Evolutionary conservation across 176 grass and related monocot species (phyloP), one percentile per base, ranked within the genome.

Genomic region (Eremochloa ophiuroides): DNA sequence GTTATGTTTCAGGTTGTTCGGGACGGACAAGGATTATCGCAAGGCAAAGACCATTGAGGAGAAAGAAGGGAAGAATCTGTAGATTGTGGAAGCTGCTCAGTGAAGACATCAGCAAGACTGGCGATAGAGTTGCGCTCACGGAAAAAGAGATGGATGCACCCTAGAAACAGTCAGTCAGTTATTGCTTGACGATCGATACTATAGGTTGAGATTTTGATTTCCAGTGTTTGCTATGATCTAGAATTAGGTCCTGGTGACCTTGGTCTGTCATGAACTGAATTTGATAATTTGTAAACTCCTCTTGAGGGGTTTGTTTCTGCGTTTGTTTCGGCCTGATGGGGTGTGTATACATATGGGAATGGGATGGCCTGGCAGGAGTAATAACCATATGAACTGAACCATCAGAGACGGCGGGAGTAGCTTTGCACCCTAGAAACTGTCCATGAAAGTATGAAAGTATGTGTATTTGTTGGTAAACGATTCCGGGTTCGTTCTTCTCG

Each of bases 21-120:
- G 94, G 14, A 97, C 94, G 0, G 94, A 97, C 63, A 97, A 87
- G 89, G 91, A 79, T 37, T 97, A 93, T 69, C 91, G 88, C 72
- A 89, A 85, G 73, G 76, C 78, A 50, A 97, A 93, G 70, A 84
- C 88, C 27, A 37, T 93, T 0, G 88, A 91, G 78, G 88, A 79
- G 72, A 76, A 89, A 46, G 87, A 85, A 40, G 58, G 66, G 73
- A 75, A 82, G 62, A 82, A 77, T 83, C 76, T 85, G 87, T 89
- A 82, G 77, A 82, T 72, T 46, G 63, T 46, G 34, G 73, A 67
- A 64, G 65, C 87, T 64, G 44, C 35, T 81, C 12, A 17, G 38
- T 13, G 3, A 42, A 42, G 40, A 47, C 60, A 47, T 65, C 26
- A 65, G 69, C 69, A 72, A 28, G 26, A 72, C 42, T 46, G 68